Conservation (phyloP, 129 eudicot species). For the Helichrysum umbraculigerum region DNA sequence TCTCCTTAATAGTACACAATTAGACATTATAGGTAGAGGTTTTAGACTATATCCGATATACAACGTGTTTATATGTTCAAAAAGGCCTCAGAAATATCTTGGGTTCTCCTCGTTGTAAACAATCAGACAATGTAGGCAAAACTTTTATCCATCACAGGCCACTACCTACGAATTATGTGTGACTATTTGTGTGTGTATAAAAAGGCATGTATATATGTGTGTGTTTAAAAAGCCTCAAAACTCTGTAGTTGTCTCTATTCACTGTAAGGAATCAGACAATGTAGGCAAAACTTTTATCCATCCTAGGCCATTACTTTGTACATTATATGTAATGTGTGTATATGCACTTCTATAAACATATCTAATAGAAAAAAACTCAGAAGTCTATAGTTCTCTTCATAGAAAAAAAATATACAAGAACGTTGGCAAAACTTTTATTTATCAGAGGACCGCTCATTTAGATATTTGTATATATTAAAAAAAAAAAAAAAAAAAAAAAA, state of each 20-base stretch:
- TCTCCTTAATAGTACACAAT: not conserved
- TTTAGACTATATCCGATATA: no score
- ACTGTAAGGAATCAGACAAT: not conserved
- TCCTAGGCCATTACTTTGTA: not conserved
- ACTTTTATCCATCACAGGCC: slow-evolving; percentile 9
- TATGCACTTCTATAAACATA: no score
- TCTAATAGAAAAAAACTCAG: no score
- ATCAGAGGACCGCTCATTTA: no score
- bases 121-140: slow-evolving; percentile 16
- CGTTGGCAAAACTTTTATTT: no score
- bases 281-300: slow-evolving; percentile 7
- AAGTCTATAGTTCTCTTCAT: no score
- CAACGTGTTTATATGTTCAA: not conserved
- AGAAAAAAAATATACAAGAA: no score
- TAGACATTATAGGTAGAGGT: not conserved
- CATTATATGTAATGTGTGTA: no score
- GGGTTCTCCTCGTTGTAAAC: not conserved
- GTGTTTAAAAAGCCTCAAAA: not conserved
- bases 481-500: no score
- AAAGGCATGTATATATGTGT: no score
- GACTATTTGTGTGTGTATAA: not conserved
- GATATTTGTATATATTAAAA: no score
- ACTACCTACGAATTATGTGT: not conserved
- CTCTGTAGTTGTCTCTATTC: not conserved
- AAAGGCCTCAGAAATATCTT: slow-evolving; percentile 5